phyloP scores from a whole-genome alignment of 1,284 basidiomycete genomes.

The Cystobasidium sp. region DNA sequence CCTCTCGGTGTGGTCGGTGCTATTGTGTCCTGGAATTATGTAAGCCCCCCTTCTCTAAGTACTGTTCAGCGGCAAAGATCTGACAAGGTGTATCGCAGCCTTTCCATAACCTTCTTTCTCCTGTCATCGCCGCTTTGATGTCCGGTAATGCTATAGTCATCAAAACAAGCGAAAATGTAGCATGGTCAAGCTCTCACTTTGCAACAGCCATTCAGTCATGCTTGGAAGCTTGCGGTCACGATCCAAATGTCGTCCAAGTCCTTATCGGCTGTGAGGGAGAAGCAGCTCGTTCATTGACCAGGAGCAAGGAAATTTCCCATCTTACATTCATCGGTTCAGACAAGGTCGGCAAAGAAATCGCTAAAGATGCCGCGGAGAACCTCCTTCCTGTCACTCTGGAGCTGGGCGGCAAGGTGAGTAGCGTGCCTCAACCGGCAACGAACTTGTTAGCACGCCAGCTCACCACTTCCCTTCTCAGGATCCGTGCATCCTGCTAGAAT shows the following conservation, averaged over 20 bases:
- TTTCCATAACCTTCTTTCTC: slow-evolving; percentile 91
- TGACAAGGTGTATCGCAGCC: slow-evolving; percentile 60
- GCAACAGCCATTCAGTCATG: slow-evolving; percentile 74
- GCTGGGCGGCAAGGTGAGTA: slow-evolving; percentile 50
- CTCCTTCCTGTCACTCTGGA: slow-evolving; percentile 51
- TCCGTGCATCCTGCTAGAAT: slow-evolving; percentile 61
- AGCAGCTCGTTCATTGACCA: slow-evolving; percentile 79
- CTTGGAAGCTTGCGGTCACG: slow-evolving; percentile 74
- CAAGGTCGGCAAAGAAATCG: slow-evolving; percentile 78
- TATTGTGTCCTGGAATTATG: slow-evolving; percentile 84
- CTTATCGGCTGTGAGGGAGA: slow-evolving; percentile 83
- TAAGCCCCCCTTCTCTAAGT: slow-evolving; percentile 17
- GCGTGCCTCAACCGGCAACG: too few relatives aligned
- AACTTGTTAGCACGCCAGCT: too few relatives aligned
- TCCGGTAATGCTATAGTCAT: slow-evolving; percentile 87
- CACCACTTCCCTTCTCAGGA: slow-evolving; percentile 55
- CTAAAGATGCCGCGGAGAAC: slow-evolving; percentile 49
- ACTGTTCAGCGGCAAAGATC: too few relatives aligned
- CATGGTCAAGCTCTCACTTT: slow-evolving; percentile 84
- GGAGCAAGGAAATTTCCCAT: slow-evolving; percentile 73
- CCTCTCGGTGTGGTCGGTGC: slow-evolving; percentile 92
- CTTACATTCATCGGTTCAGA: slow-evolving; percentile 83
- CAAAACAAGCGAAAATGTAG: slow-evolving; percentile 82
- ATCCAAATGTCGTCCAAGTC: slow-evolving; percentile 79
- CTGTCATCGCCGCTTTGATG: slow-evolving; percentile 86